Conservation (phyloP, 2,329 filamentous ascomycete genomes). For the Triangularia verruculosa region DNA sequence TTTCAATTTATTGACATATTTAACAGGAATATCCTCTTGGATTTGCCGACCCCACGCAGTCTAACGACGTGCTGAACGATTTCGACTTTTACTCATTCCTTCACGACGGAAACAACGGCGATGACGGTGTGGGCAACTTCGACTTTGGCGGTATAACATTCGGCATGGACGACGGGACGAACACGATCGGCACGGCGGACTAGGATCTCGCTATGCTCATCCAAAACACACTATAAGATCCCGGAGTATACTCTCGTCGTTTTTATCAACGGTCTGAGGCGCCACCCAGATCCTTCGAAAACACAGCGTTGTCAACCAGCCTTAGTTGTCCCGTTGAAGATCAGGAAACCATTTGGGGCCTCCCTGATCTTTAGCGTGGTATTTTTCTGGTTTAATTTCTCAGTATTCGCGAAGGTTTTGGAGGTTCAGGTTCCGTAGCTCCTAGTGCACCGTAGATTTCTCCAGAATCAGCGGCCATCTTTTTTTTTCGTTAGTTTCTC, state of each 20-base stretch:
- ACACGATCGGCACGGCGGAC: constrained; percentile 56
- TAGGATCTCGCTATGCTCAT: constrained; percentile 34
- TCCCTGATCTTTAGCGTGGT: background rate
- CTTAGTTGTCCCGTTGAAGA: background rate
- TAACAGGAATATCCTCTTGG: constrained; percentile 54
- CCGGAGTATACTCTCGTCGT: too few species aligned
- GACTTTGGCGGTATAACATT: constrained; percentile 52
- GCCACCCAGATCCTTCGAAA: background rate
- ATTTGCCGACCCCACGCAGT: constrained; percentile 53
- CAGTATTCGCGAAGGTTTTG: constrained; percentile 10
- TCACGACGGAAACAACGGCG: constrained; percentile 53
- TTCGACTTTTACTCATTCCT: constrained; percentile 70
- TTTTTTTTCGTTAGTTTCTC: constrained; percentile 3
- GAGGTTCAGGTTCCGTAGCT: too few species aligned
- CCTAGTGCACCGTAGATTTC: too few species aligned
- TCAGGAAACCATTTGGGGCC: background rate
- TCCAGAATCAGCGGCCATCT: background rate
- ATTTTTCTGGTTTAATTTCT: constrained; percentile 9
- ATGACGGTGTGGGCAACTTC: constrained; percentile 44
- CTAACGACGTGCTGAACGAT: constrained; percentile 59
- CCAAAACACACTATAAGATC: constrained; percentile 1
- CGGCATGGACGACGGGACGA: constrained; percentile 50
- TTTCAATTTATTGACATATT: constrained; percentile 7
- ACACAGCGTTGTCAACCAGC: background rate
- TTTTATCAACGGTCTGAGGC: too few species aligned